These are phyloP conservation scores for Dendrothele bispora DNA, from an alignment of 768 basidiomycete species.

Conservation along the genomic window DNA sequence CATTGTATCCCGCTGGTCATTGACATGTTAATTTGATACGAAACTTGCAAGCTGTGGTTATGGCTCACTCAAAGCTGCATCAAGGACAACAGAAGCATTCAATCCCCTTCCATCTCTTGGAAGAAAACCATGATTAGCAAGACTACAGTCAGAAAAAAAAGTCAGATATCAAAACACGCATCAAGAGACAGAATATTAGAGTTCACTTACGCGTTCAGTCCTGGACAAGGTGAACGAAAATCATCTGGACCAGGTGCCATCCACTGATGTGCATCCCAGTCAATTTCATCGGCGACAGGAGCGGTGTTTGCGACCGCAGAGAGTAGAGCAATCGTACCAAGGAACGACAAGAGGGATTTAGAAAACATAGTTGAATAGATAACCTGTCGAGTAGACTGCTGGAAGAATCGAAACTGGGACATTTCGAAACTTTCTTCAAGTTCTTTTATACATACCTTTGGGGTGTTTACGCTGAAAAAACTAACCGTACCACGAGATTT, in stretches of 20 bases:
- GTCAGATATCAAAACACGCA: background rate
- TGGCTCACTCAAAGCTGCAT: background rate
- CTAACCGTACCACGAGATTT: too few species aligned
- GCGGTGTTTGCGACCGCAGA: too few species aligned
- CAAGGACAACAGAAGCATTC: background rate
- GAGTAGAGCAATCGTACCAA: too few species aligned
- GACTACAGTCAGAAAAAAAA: background rate
- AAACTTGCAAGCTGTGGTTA: background rate
- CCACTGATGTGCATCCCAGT: conserved; percentile 6
- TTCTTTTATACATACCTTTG: too few species aligned
- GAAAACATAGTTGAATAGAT: too few species aligned
- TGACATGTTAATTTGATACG: background rate
- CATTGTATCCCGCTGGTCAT: conserved; percentile 13
- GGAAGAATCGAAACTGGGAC: too few species aligned
- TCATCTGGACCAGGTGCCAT: conserved; percentile 8
- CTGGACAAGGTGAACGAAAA: conserved; percentile 11
- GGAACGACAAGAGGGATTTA: too few species aligned
- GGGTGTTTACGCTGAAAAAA: too few species aligned
- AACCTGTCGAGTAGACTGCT: too few species aligned
- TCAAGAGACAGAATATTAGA: background rate
- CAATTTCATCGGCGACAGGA: too few species aligned
- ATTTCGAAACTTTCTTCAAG: too few species aligned
- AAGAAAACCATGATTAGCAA: conserved; percentile 8
- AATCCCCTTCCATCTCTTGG: conserved; percentile 14
- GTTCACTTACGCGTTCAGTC: conserved; percentile 13